These are phyloP conservation scores for Corniculantispora saksenae DNA, from an alignment of 2,329 filamentous ascomycete species.

Conservation along the genomic window DNA sequence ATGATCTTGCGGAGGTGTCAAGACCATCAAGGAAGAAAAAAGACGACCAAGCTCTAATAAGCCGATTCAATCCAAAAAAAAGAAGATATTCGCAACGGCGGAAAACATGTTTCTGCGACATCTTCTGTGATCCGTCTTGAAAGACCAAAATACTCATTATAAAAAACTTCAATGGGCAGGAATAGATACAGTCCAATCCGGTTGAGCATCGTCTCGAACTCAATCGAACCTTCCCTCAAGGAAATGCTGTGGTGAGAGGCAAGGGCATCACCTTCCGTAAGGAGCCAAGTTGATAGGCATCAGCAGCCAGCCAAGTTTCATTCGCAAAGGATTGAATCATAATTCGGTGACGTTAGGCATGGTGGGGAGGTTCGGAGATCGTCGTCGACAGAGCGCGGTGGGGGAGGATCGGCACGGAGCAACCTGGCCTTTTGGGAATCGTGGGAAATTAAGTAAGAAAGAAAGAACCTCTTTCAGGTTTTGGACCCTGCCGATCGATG, in stretches of 20 bases:
- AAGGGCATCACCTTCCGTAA: neutral
- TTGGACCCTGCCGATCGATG: neutral
- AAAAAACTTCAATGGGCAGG: neutral
- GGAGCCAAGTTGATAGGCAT: slow-evolving; percentile 1
- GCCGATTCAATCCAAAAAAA: neutral
- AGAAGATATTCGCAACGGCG: no score
- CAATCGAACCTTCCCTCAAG: no score
- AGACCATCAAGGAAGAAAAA: neutral
- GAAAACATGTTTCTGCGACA: no score
- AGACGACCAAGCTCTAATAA: neutral
- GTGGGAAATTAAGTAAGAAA: slow-evolving; percentile 12
- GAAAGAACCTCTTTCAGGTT: neutral
- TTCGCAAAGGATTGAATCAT: neutral
- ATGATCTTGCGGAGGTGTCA: no score
- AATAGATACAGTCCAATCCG: neutral
- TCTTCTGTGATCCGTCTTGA: neutral
- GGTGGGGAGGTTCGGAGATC: neutral
- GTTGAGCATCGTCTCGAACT: neutral
- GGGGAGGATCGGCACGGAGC: slow-evolving; percentile 8
- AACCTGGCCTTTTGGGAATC: slow-evolving; percentile 16
- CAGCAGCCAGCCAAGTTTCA: neutral
- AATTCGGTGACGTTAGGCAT: neutral
- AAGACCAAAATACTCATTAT: neutral
- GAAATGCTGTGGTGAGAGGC: neutral
- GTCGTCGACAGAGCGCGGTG: neutral